Evolutionary conservation across 176 grass and related monocot species (phyloP).

Genomic region (Dactylis glomerata): DNA sequence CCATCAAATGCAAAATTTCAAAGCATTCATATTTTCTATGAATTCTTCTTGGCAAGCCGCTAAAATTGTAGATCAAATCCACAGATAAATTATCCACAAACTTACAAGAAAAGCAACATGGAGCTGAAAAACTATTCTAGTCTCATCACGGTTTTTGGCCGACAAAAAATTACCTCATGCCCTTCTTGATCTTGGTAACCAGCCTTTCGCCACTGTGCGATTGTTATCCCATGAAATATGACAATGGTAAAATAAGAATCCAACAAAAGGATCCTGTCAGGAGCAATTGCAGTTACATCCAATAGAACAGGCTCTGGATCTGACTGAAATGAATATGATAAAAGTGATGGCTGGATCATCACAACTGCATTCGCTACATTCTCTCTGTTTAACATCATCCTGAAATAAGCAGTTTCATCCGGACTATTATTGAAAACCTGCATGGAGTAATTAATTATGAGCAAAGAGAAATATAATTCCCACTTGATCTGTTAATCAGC

Average conservation of each 20-base stretch:
- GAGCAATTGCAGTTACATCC: slow-evolving; percentile 78
- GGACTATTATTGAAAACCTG: slow-evolving; percentile 93
- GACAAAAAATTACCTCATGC: slow-evolving; percentile 62
- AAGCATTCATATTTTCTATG: not conserved
- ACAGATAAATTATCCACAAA: not conserved
- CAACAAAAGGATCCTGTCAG: slow-evolving; percentile 80
- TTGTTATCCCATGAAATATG: slow-evolving; percentile 74
- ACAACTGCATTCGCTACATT: slow-evolving; percentile 69
- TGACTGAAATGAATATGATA: slow-evolving; percentile 85
- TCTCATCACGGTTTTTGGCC: not conserved
- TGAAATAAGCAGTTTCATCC: slow-evolving; percentile 93
- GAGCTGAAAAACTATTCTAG: slow-evolving; percentile 1
- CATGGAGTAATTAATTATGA: slow-evolving; percentile 34
- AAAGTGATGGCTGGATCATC: slow-evolving; percentile 90
- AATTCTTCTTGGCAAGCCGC: not conserved
- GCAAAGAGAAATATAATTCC: not conserved
- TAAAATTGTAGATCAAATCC: slow-evolving; percentile 12
- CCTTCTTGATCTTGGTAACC: slow-evolving; percentile 93
- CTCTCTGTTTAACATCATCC: slow-evolving; percentile 80
- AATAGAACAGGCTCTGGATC: slow-evolving; percentile 68
- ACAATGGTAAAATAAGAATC: slow-evolving; percentile 93
- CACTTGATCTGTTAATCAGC: slow-evolving; percentile 14
- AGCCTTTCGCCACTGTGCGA: slow-evolving; percentile 87
- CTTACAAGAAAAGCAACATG: slow-evolving; percentile 3
- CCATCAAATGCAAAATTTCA: not conserved